These are phyloP conservation scores for Penicillium herquei DNA, from an alignment of 495 filamentous ascomycete genomes.

Conservation along the genomic window DNA sequence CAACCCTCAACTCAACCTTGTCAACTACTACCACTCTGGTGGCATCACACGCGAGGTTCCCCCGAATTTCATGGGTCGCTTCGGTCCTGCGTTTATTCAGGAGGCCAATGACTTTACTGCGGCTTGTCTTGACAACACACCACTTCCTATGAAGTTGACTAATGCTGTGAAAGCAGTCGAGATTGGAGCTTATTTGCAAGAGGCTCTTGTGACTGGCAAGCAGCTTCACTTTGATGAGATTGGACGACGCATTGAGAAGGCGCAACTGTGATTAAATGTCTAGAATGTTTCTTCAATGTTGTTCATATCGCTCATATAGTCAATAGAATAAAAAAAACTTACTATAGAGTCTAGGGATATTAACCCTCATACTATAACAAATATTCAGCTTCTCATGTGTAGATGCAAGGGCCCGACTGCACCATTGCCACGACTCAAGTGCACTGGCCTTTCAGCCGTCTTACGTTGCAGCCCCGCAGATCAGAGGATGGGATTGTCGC, in stretches of 20 bases:
- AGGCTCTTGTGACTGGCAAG: constrained; percentile 51
- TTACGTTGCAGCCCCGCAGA: constrained; percentile 6
- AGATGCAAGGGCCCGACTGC: too few relatives aligned
- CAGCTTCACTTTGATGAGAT: constrained; percentile 54
- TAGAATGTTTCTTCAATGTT: background rate
- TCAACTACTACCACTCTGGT: constrained; percentile 43
- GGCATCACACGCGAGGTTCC: constrained; percentile 54
- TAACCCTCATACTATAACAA: too few relatives aligned
- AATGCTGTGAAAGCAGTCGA: constrained; percentile 56
- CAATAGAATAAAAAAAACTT: too few relatives aligned
- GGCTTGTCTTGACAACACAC: constrained; percentile 48
- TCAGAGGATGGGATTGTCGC: background rate
- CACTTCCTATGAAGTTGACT: constrained; percentile 50
- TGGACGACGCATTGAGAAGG: constrained; percentile 41
- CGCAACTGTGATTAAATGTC: constrained; percentile 19
- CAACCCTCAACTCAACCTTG: constrained; percentile 48
- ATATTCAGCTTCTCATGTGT: too few relatives aligned
- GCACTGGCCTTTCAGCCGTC: background rate
- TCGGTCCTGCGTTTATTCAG: constrained; percentile 53
- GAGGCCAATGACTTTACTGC: constrained; percentile 59
- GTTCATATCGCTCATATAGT: too few relatives aligned
- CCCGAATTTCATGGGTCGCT: constrained; percentile 52
- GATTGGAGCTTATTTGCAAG: constrained; percentile 58
- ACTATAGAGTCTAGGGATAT: too few relatives aligned
- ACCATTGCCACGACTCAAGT: background rate